Base-by-base conservation (phyloP, 2,329 filamentous ascomycete genomes). In the Malbranchea cinnamomea region DNA sequence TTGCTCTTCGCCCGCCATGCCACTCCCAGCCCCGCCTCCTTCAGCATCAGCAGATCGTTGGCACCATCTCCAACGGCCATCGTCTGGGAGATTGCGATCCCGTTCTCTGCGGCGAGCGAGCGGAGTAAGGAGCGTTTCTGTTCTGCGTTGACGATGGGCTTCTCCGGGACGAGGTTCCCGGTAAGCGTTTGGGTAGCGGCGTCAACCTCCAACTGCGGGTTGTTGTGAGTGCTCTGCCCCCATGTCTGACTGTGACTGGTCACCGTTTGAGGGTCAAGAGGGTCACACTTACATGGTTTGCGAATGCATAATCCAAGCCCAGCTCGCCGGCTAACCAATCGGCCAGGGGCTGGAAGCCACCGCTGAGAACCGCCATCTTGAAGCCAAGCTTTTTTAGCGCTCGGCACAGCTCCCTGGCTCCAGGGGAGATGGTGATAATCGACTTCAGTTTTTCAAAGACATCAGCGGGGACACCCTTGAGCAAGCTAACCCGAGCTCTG, bases 281-380 rank as follows among this genome's bases (percentile, higher is more conserved):
- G n/a, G n/a, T 6, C 15, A 26, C 17, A 26, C 53, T 37, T 53
- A 76, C 77, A 44, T 87, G 75, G 53, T 98, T 98, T 23, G 89
- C 89, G 50, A 78, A 73, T 0, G 82, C 84, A 48, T 93, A 75
- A 53, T 95, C 81, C 33, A 98, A 71, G 9, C 82, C 82, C 15
- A 98, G 62, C 46, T 82, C 66, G 23, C 63, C 63, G 10, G 81
- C 84, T 20, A 95, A 68, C 82, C 85, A 95, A 34, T 73, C 67
- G 0, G 89, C 91, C 39, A 95, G 60, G 0, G 87, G 85, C 39
- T 81, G 72, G 56, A 98, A 98, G 0, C 89, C 89, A 25, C 89
- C 89, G 19, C 83, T 92, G 18, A 94, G 59, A 4, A 98, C 87
- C 0, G 85, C 89, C 2, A 84, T 83, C 57, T 81, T 87, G 55